These are phyloP conservation scores for Serendipita sp. DNA, from an alignment of 768 basidiomycete species.

Conservation along the genomic window DNA sequence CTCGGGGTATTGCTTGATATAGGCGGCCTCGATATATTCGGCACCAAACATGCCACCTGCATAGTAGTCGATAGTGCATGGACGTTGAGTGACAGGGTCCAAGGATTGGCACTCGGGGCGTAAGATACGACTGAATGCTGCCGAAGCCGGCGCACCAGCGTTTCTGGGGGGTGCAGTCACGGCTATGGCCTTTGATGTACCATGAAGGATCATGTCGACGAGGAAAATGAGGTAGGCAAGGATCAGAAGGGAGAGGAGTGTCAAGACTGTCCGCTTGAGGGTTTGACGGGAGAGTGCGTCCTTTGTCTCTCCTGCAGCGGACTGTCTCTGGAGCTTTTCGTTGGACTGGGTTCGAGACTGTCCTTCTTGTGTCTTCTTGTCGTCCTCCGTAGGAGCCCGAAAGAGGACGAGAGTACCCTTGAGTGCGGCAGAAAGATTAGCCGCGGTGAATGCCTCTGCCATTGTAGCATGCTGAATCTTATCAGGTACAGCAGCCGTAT, in stretches of 20 bases:
- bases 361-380: background rate
- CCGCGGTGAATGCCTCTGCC: background rate
- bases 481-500: background rate
- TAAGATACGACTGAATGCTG: background rate
- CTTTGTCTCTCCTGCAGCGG: too few species aligned
- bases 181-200: background rate
- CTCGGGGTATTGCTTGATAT: conserved; percentile 1
- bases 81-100: background rate
- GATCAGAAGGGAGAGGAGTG: background rate
- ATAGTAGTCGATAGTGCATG: conserved; percentile 5
- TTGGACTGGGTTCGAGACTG: background rate
- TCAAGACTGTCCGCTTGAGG: background rate
- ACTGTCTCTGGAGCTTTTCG: background rate
- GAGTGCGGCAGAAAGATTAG: background rate
- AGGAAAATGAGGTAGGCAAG: conserved; percentile 2
- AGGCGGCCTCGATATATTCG: background rate
- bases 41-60: background rate
- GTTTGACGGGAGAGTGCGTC: background rate
- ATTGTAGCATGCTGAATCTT: background rate
- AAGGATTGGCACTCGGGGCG: background rate
- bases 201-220: conserved; percentile 2
- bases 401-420: background rate
- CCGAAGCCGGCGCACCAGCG: background rate
- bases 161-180: background rate
- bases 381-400: background rate